Evolutionary conservation across 1,139 yeast genomes (phyloP), one percentile per base, ranked within the genome.

Genomic region (Pneumocystis jirovecii): DNA sequence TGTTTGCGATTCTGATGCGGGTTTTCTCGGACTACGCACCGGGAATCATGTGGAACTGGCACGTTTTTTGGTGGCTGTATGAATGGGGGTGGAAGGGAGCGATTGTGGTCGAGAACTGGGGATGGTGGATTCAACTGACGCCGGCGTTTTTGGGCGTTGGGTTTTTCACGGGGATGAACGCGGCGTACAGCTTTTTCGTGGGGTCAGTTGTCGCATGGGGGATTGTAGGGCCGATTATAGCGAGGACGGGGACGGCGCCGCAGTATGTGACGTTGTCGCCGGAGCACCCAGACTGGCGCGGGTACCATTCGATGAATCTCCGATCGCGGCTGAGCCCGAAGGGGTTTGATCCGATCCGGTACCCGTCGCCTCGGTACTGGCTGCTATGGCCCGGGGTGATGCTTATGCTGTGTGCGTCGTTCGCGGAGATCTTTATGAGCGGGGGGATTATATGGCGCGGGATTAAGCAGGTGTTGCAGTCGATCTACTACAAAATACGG

Each of bases 141-240:
- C 67, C 67, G 1, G 67, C 67, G 19, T 65, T 65, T 63, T 25
- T 64, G 4, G 67, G 67, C 21, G 67, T 65, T 29, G 67, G 67
- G n/a, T 56, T 65, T 39, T 37, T 65, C 40, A 50, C 66, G 15
- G 67, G 67, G 8, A 8, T 65, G 40, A 65, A 65, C 57, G 67
- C 67, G 1, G 64, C 67, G 7, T 63, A 62, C 34, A 64, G 65
- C 42, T 65, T 65, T 61, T 65, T 65, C 56, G 59, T 65, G n/a
- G 67, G 67, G 5, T 56, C 66, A 8, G 34, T 65, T 61, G 19
- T 64, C 39, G 66, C 67, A 37, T 65, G 67, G 67, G 67, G 50
- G 4, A 17, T 65, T 29, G 57, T 65, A 57, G 67, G 65, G 17
- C 67, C 67, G 12, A 42, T 61, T 35, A 64, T 62, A 7, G 60